These are phyloP conservation scores for Vigna angularis DNA, from an alignment of 306 rosid species.

Conservation along the genomic window DNA sequence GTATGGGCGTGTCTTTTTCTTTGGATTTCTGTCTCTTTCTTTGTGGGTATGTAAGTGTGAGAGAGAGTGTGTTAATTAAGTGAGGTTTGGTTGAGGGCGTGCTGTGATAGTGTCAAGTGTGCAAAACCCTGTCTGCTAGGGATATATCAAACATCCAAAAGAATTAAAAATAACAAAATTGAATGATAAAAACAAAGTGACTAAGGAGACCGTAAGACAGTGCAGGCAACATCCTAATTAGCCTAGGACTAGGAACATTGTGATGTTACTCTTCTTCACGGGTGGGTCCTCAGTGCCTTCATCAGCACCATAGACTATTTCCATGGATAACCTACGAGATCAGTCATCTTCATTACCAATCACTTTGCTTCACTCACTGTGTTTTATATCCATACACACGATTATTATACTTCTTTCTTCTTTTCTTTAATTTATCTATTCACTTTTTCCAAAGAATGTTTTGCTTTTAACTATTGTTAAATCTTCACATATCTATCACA, in stretches of 20 bases:
- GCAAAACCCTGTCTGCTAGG: conserved; percentile 45
- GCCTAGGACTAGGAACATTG: conserved; percentile 26
- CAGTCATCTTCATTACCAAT: conserved; percentile 31
- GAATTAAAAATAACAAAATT: conserved; percentile 16
- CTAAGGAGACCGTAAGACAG: conserved; percentile 45
- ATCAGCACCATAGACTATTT: neutral
- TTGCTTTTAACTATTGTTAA: too few relatives aligned
- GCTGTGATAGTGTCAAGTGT: conserved; percentile 43
- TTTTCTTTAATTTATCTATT: neutral
- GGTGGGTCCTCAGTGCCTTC: conserved; percentile 11
- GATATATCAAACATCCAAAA: conserved; percentile 10
- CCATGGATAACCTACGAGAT: conserved; percentile 47
- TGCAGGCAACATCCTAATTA: conserved; percentile 38
- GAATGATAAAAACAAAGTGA: conserved; percentile 30
- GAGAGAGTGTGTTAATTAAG: conserved; percentile 23
- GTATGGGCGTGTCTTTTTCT: conserved; percentile 34
- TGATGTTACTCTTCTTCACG: conserved; percentile 11
- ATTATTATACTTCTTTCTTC: neutral
- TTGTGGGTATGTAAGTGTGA: neutral
- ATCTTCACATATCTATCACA: too few relatives aligned
- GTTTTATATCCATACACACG: conserved; percentile 1
- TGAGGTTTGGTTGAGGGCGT: conserved; percentile 39
- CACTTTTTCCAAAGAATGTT: neutral
- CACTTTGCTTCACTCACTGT: conserved; percentile 1
- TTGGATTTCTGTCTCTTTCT: neutral